Evolutionary conservation across 805 yeast genomes (phyloP), one percentile per base, ranked within the genome.

Genomic region (Clavispora carvajalis): DNA sequence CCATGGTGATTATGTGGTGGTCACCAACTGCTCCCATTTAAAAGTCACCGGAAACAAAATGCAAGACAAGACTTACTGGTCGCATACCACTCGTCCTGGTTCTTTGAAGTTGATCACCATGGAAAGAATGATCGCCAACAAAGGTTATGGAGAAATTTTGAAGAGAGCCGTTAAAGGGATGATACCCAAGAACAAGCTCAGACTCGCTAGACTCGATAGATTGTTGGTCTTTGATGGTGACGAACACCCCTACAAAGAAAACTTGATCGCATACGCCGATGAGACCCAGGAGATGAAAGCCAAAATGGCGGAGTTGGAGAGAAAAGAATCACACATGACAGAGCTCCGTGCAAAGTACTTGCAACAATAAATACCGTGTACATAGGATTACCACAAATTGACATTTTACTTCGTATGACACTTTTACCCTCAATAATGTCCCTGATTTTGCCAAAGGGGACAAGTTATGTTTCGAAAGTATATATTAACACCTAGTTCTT

Each of bases 1-100:
- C 65, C 79, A 82, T 48, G 99, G 99, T 11, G 99, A 93, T 63
- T 93, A 90, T 57, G 97, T 93, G 10, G 98, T 93, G 10, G 96
- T 91, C 2, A 85, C 97, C 11, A 95, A 93, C 67, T 89, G 96
- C 57, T 76, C 86, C 43, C 79, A 79, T 49, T 62, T 93, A 54
- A 81, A 80, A 51, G 72, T 84, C n/a, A 81, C 96, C 0, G 98
- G 98, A 47, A 82, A 80, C 45, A 91, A 93, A 61, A 60, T 90
- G 55, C 65, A 79, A 41, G 81, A 89, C 41, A 90, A 86, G 62
- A 73, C 80, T 8, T 93, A 93, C 67, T 83, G 95, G 83, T 75
- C 85, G 43, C 99, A 95, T 63, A 82, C 90, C 23, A 77, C 84
- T 4, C 79, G 85, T 53, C 98, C 98, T 3, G 99, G 99, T 35